These are phyloP conservation scores for Ganoderma multipileum DNA, from an alignment of 1,284 basidiomycete species.

Conservation along the genomic window DNA sequence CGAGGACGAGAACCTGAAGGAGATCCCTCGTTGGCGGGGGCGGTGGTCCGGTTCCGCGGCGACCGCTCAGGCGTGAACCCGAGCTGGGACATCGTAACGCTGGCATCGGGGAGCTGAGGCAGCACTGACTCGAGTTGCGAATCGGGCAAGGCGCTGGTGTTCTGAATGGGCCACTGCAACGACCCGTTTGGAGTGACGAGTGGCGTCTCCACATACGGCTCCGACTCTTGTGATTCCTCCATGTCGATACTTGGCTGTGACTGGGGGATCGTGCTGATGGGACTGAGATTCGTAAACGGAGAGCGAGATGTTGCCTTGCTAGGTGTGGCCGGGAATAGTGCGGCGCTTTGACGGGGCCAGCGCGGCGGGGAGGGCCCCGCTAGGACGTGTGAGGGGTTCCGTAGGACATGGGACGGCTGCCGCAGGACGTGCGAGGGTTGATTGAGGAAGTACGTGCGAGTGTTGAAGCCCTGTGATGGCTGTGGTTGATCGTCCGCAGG, in stretches of 20 bases:
- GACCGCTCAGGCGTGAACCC: conserved; percentile 41
- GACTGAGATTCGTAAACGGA: conserved; percentile 13
- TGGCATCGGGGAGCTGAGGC: conserved; percentile 35
- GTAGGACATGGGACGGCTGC: not conserved
- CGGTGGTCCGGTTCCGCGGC: conserved; percentile 16
- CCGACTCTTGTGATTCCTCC: conserved; percentile 52
- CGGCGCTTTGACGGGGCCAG: conserved; percentile 5
- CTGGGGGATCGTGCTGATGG: conserved; percentile 19
- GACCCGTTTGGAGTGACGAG: conserved; percentile 62
- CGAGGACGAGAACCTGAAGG: conserved; percentile 4
- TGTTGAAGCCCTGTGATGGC: conserved; percentile 34
- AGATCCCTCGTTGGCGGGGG: not conserved
- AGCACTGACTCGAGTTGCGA: conserved; percentile 47
- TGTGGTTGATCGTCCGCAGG: conserved; percentile 46
- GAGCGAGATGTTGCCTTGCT: conserved; percentile 8
- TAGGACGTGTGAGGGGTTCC: conserved; percentile 1
- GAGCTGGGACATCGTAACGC: conserved; percentile 45
- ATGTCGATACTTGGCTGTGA: conserved; percentile 30
- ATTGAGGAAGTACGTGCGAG: conserved; percentile 15
- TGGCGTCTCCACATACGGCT: conserved; percentile 55
- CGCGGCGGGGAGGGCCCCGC: conserved; percentile 5
- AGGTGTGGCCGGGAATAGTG: conserved; percentile 22
- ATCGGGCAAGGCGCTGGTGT: conserved; percentile 43
- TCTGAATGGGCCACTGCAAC: conserved; percentile 48
- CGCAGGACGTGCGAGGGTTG: conserved; percentile 1